These are phyloP conservation scores for Plantago elongata DNA, from an alignment of 257 asterid species.

Conservation along the genomic window DNA sequence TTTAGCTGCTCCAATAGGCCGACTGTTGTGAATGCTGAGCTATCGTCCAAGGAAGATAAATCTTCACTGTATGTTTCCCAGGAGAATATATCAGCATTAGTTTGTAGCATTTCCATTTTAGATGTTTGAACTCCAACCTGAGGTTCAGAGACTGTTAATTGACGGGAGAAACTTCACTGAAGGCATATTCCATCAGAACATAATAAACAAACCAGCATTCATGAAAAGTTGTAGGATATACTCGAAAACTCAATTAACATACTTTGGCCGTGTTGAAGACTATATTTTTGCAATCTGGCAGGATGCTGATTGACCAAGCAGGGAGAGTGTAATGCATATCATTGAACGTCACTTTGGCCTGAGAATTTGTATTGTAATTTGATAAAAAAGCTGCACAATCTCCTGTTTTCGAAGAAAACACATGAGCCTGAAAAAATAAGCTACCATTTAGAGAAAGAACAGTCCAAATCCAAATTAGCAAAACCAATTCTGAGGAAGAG, in stretches of 20 bases:
- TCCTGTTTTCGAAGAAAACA: constrained; percentile 67
- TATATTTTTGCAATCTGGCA: constrained; percentile 84
- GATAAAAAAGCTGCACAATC: constrained; percentile 88
- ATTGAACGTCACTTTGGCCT: constrained; percentile 66
- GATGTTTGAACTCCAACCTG: constrained; percentile 93
- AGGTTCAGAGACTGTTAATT: constrained; percentile 3
- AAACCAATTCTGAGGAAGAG: constrained; percentile 2
- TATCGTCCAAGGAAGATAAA: constrained; percentile 57
- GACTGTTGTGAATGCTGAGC: constrained; percentile 52
- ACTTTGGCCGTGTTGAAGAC: constrained; percentile 92
- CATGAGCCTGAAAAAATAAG: constrained; percentile 55
- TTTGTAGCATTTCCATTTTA: constrained; percentile 64
- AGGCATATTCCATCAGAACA: not conserved
- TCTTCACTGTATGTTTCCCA: constrained; percentile 96
- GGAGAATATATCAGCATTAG: constrained; percentile 45
- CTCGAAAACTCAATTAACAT: constrained; percentile 17
- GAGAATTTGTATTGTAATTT: constrained; percentile 48
- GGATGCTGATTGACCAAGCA: constrained; percentile 97
- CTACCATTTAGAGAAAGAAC: constrained; percentile 2
- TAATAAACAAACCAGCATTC: not conserved
- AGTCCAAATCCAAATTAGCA: not conserved
- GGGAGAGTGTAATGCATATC: constrained; percentile 74
- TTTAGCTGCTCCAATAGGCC: constrained; percentile 93
- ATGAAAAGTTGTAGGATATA: not conserved
- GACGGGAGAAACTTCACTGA: not conserved